phyloP scores from a whole-genome alignment of 306 rosid species.

The Prunus davidiana region DNA sequence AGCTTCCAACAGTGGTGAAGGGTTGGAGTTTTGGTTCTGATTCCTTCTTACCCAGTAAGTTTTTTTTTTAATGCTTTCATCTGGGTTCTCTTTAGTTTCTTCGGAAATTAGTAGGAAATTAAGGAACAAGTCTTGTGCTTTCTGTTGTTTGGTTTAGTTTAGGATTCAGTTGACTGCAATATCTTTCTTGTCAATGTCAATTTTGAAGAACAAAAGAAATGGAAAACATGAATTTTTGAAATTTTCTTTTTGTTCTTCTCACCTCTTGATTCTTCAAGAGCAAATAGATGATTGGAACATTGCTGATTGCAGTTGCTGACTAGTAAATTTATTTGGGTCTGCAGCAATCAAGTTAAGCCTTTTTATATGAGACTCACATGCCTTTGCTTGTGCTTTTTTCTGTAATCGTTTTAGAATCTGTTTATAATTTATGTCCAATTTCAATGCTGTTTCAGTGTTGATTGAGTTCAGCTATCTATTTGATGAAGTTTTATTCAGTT shows the following conservation, averaged over 20 bases:
- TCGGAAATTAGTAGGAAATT: neutral
- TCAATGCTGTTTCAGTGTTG: slow-evolving; percentile 2
- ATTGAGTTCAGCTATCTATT: neutral
- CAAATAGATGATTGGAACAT: neutral
- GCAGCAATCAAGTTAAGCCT: neutral
- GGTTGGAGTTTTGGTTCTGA: slow-evolving; percentile 13
- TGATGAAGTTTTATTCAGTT: neutral
- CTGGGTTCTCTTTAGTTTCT: slow-evolving; percentile 24
- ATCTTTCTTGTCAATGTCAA: neutral
- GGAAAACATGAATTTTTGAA: neutral
- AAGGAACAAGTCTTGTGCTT: neutral
- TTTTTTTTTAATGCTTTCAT: slow-evolving; percentile 12
- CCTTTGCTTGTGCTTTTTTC: neutral
- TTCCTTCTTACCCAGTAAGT: slow-evolving; percentile 18
- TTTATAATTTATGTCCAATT: neutral
- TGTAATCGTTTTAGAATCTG: neutral
- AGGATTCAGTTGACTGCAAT: neutral
- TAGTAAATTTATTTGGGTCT: neutral
- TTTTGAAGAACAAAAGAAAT: neutral
- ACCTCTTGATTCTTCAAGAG: neutral
- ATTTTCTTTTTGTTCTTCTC: neutral
- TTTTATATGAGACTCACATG: neutral
- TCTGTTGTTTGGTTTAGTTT: neutral
- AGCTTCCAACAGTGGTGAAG: neutral
- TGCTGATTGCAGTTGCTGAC: neutral